A percentile compares a stretch with the other conserved stretches of the same genome.
Evolutionary conservation across 2,329 filamentous ascomycete genomes (phyloP).

Genomic region (Phaeomoniella chlamydospora): DNA sequence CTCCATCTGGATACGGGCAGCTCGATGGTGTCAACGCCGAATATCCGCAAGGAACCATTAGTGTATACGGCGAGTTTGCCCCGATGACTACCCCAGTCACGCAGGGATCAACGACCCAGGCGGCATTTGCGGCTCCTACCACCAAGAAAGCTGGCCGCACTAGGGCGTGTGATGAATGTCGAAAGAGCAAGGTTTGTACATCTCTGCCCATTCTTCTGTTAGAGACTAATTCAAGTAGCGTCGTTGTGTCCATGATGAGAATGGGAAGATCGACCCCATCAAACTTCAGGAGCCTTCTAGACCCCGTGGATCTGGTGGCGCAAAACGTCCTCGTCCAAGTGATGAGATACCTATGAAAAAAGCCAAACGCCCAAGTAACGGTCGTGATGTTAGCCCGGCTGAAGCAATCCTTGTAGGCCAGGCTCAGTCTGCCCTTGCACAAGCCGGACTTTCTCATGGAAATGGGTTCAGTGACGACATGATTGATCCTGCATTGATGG

Average conservation of each 20-base stretch:
- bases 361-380: conserved; percentile 17
- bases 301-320: conserved; percentile 40
- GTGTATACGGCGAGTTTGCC: background rate
- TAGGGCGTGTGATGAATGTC: conserved; percentile 52
- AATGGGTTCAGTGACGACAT: conserved; percentile 7
- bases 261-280: conserved; percentile 47
- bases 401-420: conserved; percentile 1
- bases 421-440: conserved; percentile 3
- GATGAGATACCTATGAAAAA: conserved; percentile 21
- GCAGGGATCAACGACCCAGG: background rate
- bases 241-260: conserved; percentile 52
- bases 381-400: background rate
- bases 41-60: background rate
- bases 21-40: background rate
- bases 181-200: conserved; percentile 48
- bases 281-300: conserved; percentile 48
- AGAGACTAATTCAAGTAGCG: conserved; percentile 29
- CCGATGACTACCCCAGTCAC: background rate
- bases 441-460: conserved; percentile 5
- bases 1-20: background rate
- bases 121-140: conserved; percentile 5
- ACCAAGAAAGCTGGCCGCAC: conserved; percentile 42
- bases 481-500: conserved; percentile 8
- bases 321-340: conserved; percentile 32
- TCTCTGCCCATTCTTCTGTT: conserved; percentile 3